phyloP scores from a whole-genome alignment of 805 yeast genomes.

The Metschnikowia similis region DNA sequence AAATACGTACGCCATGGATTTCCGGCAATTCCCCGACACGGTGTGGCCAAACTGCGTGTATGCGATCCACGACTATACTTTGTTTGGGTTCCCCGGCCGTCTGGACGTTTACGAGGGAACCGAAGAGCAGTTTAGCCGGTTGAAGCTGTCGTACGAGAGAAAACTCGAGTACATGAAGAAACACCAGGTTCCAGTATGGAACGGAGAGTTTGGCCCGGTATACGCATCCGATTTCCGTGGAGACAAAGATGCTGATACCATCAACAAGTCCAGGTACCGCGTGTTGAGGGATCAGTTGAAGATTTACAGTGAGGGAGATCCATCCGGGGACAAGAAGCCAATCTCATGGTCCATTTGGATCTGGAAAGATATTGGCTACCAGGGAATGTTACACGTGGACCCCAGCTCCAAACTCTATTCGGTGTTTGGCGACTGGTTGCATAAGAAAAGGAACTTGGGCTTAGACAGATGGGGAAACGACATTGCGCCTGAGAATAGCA shows the following conservation, averaged over 20 bases:
- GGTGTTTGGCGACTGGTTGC: constrained; percentile 39
- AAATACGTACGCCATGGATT: constrained; percentile 50
- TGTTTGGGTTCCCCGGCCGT: constrained; percentile 44
- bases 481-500: constrained; percentile 35
- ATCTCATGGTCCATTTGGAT: constrained; percentile 52
- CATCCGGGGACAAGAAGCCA: constrained; percentile 43
- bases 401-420: constrained; percentile 42
- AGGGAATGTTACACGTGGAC: constrained; percentile 45
- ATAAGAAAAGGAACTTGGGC: constrained; percentile 42
- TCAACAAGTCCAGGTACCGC: constrained; percentile 37
- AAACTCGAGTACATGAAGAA: constrained; percentile 41
- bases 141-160: constrained; percentile 37
- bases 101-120: constrained; percentile 32
- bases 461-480: constrained; percentile 50
- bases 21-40: constrained; percentile 41
- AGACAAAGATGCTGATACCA: constrained; percentile 33
- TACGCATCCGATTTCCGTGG: constrained; percentile 42
- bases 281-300: constrained; percentile 44
- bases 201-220: constrained; percentile 52
- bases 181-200: constrained; percentile 47
- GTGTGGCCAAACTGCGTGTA: constrained; percentile 44
- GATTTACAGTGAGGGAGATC: constrained; percentile 43
- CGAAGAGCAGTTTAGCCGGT: constrained; percentile 30
- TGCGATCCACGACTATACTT: constrained; percentile 46
- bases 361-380: constrained; percentile 51